Percentiles rank a stretch among this genome's conserved stretches.
phyloP scores from a whole-genome alignment of 768 basidiomycete species.

The Hydnum rufescens region DNA sequence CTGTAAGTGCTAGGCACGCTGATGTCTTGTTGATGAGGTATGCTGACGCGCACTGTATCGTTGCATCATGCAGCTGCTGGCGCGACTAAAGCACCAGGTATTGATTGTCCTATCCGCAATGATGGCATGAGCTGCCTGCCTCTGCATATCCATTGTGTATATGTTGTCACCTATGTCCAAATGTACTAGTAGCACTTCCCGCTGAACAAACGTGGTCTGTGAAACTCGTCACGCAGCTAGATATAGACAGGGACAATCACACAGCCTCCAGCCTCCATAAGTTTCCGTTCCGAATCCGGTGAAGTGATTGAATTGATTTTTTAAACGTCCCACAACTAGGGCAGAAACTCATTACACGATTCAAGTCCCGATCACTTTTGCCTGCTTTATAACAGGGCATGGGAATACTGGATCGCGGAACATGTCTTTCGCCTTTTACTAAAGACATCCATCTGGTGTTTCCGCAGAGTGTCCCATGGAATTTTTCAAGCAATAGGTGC shows the following conservation, averaged over 20 bases:
- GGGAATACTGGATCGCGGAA: not conserved
- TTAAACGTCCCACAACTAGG: not conserved
- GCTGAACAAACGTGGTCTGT: no score
- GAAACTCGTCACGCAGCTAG: no score
- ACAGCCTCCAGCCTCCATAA: no score
- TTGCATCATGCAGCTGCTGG: not conserved
- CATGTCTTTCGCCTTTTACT: not conserved
- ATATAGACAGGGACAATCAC: no score
- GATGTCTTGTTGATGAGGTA: not conserved
- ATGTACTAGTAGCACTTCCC: no score
- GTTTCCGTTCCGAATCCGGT: no score
- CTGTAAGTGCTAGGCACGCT: slow-evolving; percentile 1
- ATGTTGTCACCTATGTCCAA: no score
- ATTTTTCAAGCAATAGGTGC: not conserved
- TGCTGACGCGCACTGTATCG: not conserved
- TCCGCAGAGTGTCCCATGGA: not conserved
- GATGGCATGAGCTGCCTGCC: no score
- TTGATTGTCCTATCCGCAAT: no score
- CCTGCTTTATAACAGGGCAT: not conserved
- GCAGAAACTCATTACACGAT: not conserved
- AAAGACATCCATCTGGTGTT: not conserved
- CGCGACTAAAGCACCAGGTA: no score
- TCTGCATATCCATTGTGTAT: no score
- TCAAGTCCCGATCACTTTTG: not conserved
- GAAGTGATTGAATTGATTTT: no score